Conservation (phyloP, 345 rosid genomes). For the Pistacia atlantica region DNA sequence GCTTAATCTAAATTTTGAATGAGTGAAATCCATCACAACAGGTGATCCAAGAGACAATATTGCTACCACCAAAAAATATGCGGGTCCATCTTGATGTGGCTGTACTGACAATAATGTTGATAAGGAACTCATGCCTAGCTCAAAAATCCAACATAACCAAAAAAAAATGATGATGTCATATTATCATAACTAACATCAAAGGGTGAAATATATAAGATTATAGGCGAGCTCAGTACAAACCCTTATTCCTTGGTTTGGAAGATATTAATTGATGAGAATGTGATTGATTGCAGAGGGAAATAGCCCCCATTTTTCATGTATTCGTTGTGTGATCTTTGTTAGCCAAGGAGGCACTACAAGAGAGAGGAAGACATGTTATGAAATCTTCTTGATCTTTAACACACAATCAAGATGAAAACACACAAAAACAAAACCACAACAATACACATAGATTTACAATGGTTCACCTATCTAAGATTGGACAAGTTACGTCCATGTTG, state of each 20-base stretch:
- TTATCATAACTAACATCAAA: too few relatives aligned
- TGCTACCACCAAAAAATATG: slow-evolving; percentile 89
- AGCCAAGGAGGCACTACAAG: slow-evolving; percentile 17
- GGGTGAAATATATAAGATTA: background rate
- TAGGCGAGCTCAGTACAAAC: slow-evolving; percentile 34
- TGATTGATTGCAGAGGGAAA: too few relatives aligned
- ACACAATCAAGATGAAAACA: too few relatives aligned
- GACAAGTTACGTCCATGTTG: too few relatives aligned
- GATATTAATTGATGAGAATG: too few relatives aligned
- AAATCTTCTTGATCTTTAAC: too few relatives aligned
- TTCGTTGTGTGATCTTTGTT: background rate
- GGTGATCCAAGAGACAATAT: slow-evolving; percentile 84
- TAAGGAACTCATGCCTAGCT: background rate
- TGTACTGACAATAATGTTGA: slow-evolving; percentile 34
- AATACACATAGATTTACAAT: too few relatives aligned
- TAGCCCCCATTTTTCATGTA: too few relatives aligned
- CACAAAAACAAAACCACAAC: too few relatives aligned
- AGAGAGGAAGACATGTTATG: background rate
- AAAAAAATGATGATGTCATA: too few relatives aligned
- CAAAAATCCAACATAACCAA: too few relatives aligned
- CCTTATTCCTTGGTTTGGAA: slow-evolving; percentile 14
- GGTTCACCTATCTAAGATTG: too few relatives aligned
- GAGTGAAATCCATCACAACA: slow-evolving; percentile 81
- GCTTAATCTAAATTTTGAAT: slow-evolving; percentile 51
- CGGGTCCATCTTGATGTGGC: slow-evolving; percentile 98